Evolutionary conservation across 805 yeast genomes (phyloP).

Genomic region (Teunomyces cretensis): DNA sequence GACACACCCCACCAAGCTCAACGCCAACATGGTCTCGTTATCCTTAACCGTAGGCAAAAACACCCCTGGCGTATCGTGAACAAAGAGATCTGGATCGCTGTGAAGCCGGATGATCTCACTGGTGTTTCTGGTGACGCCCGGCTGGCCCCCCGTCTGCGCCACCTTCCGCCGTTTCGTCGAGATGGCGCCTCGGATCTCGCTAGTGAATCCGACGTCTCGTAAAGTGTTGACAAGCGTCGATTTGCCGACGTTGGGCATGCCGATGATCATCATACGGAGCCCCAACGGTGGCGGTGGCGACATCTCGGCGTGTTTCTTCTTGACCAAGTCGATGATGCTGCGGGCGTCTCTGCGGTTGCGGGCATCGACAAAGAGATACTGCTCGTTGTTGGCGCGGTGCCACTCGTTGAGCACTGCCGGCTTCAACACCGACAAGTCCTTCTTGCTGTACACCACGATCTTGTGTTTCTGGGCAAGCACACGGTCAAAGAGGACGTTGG

Average conservation of each 20-base stretch:
- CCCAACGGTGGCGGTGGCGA: conserved; percentile 84
- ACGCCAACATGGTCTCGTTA: conserved; percentile 68
- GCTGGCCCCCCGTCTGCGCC: conserved; percentile 80
- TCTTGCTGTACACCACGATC: conserved; percentile 74
- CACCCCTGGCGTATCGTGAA: conserved; percentile 94
- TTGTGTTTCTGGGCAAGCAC: conserved; percentile 55
- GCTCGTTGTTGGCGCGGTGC: conserved; percentile 31
- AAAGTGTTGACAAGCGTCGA: conserved; percentile 80
- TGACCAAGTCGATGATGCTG: conserved; percentile 49
- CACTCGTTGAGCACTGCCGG: conserved; percentile 30
- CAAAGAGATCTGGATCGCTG: conserved; percentile 59
- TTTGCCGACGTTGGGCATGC: conserved; percentile 98
- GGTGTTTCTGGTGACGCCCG: conserved; percentile 85
- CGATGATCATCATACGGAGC: conserved; percentile 69
- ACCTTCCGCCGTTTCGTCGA: conserved; percentile 53
- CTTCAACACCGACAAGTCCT: conserved; percentile 56
- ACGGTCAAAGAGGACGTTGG: conserved; percentile 75
- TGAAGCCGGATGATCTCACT: conserved; percentile 71
- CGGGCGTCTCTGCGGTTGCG: conserved; percentile 50
- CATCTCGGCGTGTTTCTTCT: conserved; percentile 44
- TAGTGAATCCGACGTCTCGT: conserved; percentile 43
- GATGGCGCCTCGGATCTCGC: conserved; percentile 20
- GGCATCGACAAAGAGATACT: conserved; percentile 55
- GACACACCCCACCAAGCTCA: conserved; percentile 75
- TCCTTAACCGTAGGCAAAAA: conserved; percentile 71